Conservation (phyloP, 2,329 filamentous ascomycete genomes). For the Monosporascus sp. region DNA sequence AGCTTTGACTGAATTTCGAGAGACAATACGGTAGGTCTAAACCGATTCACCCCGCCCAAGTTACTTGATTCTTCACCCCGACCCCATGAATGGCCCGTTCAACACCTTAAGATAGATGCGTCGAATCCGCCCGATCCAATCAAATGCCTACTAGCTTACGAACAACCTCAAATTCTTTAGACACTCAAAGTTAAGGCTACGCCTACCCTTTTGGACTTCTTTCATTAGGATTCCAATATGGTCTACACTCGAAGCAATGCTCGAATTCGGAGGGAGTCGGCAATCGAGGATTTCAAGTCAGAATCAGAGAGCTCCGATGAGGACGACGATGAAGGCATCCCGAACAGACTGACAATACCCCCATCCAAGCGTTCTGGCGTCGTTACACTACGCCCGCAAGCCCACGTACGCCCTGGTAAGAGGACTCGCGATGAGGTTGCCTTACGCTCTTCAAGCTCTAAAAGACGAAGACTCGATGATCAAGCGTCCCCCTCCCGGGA, state of each 20-base stretch:
- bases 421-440: background rate
- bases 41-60: too few relatives aligned
- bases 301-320: conserved; percentile 15
- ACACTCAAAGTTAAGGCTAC: background rate
- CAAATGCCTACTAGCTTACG: background rate
- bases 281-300: conserved; percentile 2
- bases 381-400: conserved; percentile 1
- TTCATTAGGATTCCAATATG: background rate
- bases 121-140: background rate
- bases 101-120: too few relatives aligned
- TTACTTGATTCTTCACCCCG: too few relatives aligned
- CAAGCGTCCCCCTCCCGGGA: too few relatives aligned
- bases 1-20: too few relatives aligned
- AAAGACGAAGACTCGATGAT: background rate
- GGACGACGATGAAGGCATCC: conserved; percentile 22
- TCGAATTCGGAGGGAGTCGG: background rate
- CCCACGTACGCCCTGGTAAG: conserved; percentile 4
- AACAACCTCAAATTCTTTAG: background rate
- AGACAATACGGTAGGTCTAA: too few relatives aligned
- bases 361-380: conserved; percentile 9
- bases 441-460: background rate
- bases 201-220: background rate
- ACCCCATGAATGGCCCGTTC: too few relatives aligned
- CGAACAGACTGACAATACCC: conserved; percentile 7
- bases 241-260: conserved; percentile 12